These are phyloP conservation scores for Musa schizocarpa DNA, from an alignment of 176 grass and related monocot genomes.

Conservation along the genomic window DNA sequence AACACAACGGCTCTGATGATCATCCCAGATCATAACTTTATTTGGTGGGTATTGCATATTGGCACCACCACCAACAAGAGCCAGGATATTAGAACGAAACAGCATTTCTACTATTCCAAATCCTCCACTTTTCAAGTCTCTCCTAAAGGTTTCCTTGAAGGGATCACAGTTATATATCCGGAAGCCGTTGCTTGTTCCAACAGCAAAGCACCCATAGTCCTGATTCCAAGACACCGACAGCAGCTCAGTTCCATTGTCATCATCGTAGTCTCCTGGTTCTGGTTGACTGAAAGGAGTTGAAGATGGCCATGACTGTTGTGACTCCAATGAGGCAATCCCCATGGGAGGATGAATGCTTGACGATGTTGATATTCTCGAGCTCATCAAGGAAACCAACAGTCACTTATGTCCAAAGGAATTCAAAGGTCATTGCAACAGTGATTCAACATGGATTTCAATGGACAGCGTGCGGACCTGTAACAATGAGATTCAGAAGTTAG, in stretches of 20 bases:
- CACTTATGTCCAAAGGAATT: constrained; percentile 5
- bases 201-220: constrained; percentile 66
- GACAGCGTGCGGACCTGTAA: background rate
- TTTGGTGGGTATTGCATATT: constrained; percentile 64
- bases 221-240: constrained; percentile 83
- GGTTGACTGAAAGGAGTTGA: constrained; percentile 26
- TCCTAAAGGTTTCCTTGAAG: constrained; percentile 88
- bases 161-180: constrained; percentile 70
- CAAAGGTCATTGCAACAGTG: background rate
- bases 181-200: constrained; percentile 78
- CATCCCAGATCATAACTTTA: constrained; percentile 96
- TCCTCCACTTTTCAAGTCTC: constrained; percentile 71
- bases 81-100: constrained; percentile 85
- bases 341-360: constrained; percentile 22
- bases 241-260: constrained; percentile 46
- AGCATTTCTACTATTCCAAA: constrained; percentile 89
- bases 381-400: constrained; percentile 24
- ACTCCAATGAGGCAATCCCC: constrained; percentile 35
- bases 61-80: constrained; percentile 68
- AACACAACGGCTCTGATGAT: constrained; percentile 76
- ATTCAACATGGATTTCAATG: background rate
- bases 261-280: constrained; percentile 21
- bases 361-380: constrained; percentile 53
- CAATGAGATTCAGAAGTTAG: background rate
- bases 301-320: constrained; percentile 28